These are phyloP conservation scores for Ogataea trehaloabstinens DNA, from an alignment of 805 yeast genomes.

Conservation along the genomic window DNA sequence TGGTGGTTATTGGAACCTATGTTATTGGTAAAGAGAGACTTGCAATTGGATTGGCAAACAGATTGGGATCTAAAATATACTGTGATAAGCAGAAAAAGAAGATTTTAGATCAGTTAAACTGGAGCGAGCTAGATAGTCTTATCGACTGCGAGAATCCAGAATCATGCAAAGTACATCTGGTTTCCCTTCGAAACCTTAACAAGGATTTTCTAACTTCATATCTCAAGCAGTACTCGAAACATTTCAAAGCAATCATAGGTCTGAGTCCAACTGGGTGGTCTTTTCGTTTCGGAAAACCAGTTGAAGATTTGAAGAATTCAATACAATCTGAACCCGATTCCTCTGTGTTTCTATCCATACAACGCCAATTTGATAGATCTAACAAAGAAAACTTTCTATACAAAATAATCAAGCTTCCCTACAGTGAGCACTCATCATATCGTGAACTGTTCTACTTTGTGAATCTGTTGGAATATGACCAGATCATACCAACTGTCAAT, in stretches of 20 bases:
- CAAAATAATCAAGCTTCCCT: slow-evolving; percentile 48
- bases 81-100: slow-evolving; percentile 47
- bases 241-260: slow-evolving; percentile 65
- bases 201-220: slow-evolving; percentile 46
- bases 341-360: slow-evolving; percentile 13
- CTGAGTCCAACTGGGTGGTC: slow-evolving; percentile 93
- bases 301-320: slow-evolving; percentile 10
- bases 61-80: slow-evolving; percentile 51
- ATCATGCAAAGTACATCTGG: slow-evolving; percentile 64
- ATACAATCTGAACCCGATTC: slow-evolving; percentile 13
- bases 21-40: slow-evolving; percentile 89
- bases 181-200: slow-evolving; percentile 59
- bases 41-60: slow-evolving; percentile 63
- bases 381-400: slow-evolving; percentile 17
- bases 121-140: slow-evolving; percentile 38
- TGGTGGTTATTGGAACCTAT: slow-evolving; percentile 81
- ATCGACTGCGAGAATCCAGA: slow-evolving; percentile 43
- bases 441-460: slow-evolving; percentile 73
- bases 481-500: slow-evolving; percentile 80
- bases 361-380: slow-evolving; percentile 17
- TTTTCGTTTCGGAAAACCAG: slow-evolving; percentile 34
- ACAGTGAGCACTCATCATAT: slow-evolving; percentile 92
- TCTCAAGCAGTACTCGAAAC: slow-evolving; percentile 43
- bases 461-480: slow-evolving; percentile 44
- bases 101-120: slow-evolving; percentile 45